Evolutionary conservation across 805 yeast species (phyloP).

Genomic region (Yarrowia hollandica): DNA sequence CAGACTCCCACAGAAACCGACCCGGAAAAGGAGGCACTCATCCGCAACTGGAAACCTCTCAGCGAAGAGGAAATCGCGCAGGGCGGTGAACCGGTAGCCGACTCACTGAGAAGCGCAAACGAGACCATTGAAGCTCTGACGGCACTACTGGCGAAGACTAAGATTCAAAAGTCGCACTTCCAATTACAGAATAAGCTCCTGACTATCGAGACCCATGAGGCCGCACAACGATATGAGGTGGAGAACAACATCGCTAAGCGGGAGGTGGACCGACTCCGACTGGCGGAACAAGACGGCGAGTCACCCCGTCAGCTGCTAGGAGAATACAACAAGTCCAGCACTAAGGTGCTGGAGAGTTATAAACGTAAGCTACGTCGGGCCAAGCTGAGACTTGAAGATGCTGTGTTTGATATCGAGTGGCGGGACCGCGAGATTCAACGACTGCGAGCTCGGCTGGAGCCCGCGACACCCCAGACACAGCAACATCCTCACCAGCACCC

Average conservation of each 20-base stretch:
- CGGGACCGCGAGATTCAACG: slow-evolving; percentile 50
- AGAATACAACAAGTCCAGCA: slow-evolving; percentile 36
- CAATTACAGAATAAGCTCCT: slow-evolving; percentile 46
- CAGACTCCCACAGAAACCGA: slow-evolving; percentile 5
- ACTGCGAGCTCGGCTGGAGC: slow-evolving; percentile 36
- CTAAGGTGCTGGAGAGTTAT: slow-evolving; percentile 41
- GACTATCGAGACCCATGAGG: slow-evolving; percentile 48
- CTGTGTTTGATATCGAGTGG: slow-evolving; percentile 46
- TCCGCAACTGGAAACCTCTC: slow-evolving; percentile 19
- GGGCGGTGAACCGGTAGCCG: slow-evolving; percentile 21
- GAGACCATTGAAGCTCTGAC: slow-evolving; percentile 28
- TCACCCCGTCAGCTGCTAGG: slow-evolving; percentile 27
- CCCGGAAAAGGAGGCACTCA: slow-evolving; percentile 15
- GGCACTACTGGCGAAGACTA: slow-evolving; percentile 28
- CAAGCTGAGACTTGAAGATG: slow-evolving; percentile 49
- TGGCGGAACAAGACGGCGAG: slow-evolving; percentile 39
- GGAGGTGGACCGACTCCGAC: slow-evolving; percentile 48
- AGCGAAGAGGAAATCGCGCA: slow-evolving; percentile 24
- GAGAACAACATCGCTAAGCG: slow-evolving; percentile 49
- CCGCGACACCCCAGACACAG: slow-evolving; percentile 17
- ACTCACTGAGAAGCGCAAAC: slow-evolving; percentile 25
- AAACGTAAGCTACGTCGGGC: slow-evolving; percentile 45
- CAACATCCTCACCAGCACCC: slow-evolving; percentile 29
- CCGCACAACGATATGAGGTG: slow-evolving; percentile 50
- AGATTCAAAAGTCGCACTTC: slow-evolving; percentile 32